phyloP scores from a whole-genome alignment of 768 basidiomycete species.

The Trametes coccinea region DNA sequence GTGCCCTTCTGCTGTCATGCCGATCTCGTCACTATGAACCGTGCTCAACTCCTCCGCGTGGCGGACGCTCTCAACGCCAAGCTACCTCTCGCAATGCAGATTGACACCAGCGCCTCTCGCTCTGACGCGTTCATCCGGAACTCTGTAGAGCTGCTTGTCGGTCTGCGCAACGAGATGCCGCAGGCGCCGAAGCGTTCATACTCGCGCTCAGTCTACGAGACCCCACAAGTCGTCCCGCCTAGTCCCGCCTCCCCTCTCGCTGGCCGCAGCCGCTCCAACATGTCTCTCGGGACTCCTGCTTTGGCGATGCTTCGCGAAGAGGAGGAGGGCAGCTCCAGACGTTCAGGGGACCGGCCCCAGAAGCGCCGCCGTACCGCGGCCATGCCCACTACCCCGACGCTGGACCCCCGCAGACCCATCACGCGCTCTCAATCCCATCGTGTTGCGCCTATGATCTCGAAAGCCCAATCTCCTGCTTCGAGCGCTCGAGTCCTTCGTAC shows the following conservation, averaged over 20 bases:
- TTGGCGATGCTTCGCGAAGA: slow-evolving; percentile 26
- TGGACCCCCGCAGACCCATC: slow-evolving; percentile 16
- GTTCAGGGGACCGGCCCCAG: slow-evolving; percentile 14
- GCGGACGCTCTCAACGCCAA: slow-evolving; percentile 56
- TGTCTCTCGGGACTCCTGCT: slow-evolving; percentile 4
- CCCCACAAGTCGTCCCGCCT: background rate
- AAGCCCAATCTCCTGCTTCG: background rate
- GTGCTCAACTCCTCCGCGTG: slow-evolving; percentile 50
- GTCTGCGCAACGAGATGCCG: slow-evolving; percentile 41
- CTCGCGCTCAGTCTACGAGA: slow-evolving; percentile 20
- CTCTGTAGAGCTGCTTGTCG: slow-evolving; percentile 62
- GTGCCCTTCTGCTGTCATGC: slow-evolving; percentile 76
- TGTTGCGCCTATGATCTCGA: slow-evolving; percentile 4
- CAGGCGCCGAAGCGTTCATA: slow-evolving; percentile 20
- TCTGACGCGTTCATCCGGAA: slow-evolving; percentile 48
- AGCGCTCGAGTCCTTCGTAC: slow-evolving; percentile 20
- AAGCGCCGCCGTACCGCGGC: slow-evolving; percentile 25
- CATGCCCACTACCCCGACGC: slow-evolving; percentile 5
- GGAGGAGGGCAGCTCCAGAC: slow-evolving; percentile 15
- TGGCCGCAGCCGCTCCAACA: slow-evolving; percentile 8
- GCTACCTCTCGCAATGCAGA: slow-evolving; percentile 52
- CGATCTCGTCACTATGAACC: slow-evolving; percentile 66
- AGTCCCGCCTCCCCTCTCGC: slow-evolving; percentile 27
- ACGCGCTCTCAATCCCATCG: slow-evolving; percentile 27
- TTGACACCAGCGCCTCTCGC: slow-evolving; percentile 43